Conservation (phyloP, 2,329 filamentous ascomycete species). For the Tolypocladium paradoxum region DNA sequence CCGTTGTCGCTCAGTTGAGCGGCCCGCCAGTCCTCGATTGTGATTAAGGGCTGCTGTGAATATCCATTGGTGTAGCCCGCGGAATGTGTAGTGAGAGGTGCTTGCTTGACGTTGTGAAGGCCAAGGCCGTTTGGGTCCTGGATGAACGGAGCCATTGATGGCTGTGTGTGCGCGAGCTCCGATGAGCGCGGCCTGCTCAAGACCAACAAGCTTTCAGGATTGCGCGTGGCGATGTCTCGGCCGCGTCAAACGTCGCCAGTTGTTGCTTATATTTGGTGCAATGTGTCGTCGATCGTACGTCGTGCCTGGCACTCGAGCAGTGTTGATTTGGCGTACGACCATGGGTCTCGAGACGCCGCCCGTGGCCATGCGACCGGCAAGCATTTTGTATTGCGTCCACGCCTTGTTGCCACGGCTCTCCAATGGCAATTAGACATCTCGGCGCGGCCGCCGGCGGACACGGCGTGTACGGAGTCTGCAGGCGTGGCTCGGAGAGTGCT, state of each 20-base stretch:
- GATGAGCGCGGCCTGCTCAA: not conserved
- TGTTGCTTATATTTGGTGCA: no score
- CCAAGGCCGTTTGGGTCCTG: not conserved
- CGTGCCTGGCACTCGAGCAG: not conserved
- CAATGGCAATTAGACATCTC: not conserved
- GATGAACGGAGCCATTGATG: not conserved
- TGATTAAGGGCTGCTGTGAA: conserved; percentile 2
- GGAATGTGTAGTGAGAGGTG: not conserved
- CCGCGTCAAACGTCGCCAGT: not conserved
- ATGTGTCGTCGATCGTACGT: not conserved
- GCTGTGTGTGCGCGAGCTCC: not conserved
- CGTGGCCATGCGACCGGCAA: not conserved
- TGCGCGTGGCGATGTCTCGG: not conserved
- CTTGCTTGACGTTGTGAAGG: not conserved
- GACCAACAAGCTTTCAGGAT: no score
- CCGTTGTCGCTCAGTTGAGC: conserved; percentile 13
- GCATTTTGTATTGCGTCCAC: not conserved
- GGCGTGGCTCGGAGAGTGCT: not conserved
- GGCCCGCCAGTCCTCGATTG: conserved; percentile 15
- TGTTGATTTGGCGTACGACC: not conserved
- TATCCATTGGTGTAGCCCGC: not conserved
- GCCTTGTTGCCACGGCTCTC: not conserved
- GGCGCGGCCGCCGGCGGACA: not conserved
- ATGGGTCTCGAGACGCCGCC: not conserved
- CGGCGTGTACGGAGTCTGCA: not conserved